These are phyloP conservation scores for Clavispora fructus DNA, from an alignment of 805 yeast genomes.

Conservation along the genomic window DNA sequence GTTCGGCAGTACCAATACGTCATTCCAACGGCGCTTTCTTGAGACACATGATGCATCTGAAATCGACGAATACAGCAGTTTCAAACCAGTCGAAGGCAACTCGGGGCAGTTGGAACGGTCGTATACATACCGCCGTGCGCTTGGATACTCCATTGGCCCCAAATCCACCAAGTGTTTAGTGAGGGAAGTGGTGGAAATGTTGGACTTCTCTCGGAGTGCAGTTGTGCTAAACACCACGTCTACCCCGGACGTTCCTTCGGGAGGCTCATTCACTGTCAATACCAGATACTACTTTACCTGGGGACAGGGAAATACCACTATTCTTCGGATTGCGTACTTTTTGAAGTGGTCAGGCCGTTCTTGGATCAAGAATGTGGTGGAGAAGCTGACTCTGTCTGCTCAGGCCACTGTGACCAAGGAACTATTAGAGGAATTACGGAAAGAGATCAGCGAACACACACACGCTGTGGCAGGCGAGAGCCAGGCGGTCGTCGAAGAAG, in stretches of 20 bases:
- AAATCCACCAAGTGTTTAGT: constrained; percentile 67
- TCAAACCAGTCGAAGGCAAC: constrained; percentile 18
- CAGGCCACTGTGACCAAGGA: constrained; percentile 58
- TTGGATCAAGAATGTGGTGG: constrained; percentile 74
- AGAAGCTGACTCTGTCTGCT: constrained; percentile 68
- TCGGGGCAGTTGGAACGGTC: constrained; percentile 38
- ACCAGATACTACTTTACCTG: constrained; percentile 73
- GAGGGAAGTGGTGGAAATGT: constrained; percentile 51
- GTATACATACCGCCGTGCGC: constrained; percentile 59
- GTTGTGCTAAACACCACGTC: constrained; percentile 53
- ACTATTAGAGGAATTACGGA: constrained; percentile 43
- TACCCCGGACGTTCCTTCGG: constrained; percentile 86
- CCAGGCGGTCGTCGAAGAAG: background rate
- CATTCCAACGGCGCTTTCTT: constrained; percentile 40
- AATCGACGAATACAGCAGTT: constrained; percentile 35
- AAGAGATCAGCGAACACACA: constrained; percentile 20
- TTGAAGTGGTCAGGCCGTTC: constrained; percentile 86
- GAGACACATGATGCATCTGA: constrained; percentile 62
- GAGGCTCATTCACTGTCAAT: constrained; percentile 69
- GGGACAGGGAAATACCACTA: constrained; percentile 60
- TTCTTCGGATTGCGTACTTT: constrained; percentile 60
- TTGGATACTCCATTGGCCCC: constrained; percentile 68
- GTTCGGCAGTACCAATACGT: constrained; percentile 52
- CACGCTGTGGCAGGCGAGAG: background rate
- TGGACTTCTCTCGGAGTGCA: constrained; percentile 43